phyloP scores from a whole-genome alignment of 768 basidiomycete species.

The Phanerodontia chrysosporium region DNA sequence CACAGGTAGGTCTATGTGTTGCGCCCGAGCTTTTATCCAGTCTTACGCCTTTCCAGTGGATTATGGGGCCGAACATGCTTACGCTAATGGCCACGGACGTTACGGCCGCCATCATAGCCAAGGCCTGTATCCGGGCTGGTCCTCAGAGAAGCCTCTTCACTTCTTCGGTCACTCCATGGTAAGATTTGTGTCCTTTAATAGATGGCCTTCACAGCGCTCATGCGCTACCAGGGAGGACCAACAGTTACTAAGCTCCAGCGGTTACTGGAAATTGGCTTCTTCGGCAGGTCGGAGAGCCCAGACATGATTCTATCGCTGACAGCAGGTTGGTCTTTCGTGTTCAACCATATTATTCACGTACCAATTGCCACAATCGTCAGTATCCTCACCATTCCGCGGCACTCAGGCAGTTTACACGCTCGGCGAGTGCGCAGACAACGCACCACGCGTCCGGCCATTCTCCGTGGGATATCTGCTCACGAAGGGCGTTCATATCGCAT shows the following conservation, averaged over 20 bases:
- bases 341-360: neutral
- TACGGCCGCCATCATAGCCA: constrained; percentile 36
- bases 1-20: constrained; percentile 26
- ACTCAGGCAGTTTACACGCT: constrained; percentile 44
- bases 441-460: constrained; percentile 37
- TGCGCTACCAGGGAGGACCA: constrained; percentile 14
- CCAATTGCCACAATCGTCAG: constrained; percentile 19
- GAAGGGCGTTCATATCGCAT: constrained; percentile 36
- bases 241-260: constrained; percentile 45
- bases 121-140: constrained; percentile 48
- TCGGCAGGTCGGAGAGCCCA: constrained; percentile 33
- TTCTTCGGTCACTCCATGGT: constrained; percentile 49
- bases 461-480: constrained; percentile 37
- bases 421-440: constrained; percentile 37
- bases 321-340: constrained; percentile 28
- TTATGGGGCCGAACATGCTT: constrained; percentile 42
- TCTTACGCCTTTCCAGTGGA: constrained; percentile 31
- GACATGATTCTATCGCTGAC: constrained; percentile 46
- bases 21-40: neutral
- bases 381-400: constrained; percentile 46
- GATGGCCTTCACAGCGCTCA: no score
- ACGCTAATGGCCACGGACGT: constrained; percentile 33
- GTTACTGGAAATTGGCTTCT: constrained; percentile 38
- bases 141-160: constrained; percentile 37
- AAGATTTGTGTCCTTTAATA: constrained; percentile 4